These are phyloP conservation scores for Gloeopeniophorella convolvens DNA, from an alignment of 768 basidiomycete species.

Conservation along the genomic window DNA sequence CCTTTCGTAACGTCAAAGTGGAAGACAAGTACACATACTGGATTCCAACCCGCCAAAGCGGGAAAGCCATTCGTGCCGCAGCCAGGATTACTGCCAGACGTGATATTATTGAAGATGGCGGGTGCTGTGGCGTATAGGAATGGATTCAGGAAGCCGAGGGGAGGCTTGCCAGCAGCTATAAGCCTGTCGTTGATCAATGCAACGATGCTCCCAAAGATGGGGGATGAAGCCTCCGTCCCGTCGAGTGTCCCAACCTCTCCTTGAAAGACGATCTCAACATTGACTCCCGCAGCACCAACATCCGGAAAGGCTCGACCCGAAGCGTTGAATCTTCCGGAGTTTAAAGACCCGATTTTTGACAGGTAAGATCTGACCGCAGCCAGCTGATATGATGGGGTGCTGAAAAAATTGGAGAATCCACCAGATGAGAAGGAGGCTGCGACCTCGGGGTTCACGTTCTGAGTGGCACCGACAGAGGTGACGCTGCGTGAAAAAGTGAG, in stretches of 20 bases:
- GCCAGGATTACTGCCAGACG: too few species aligned
- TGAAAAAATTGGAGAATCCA: constrained; percentile 29
- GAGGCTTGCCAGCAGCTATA: constrained; percentile 21
- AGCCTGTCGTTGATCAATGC: constrained; percentile 31
- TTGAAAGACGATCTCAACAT: constrained; percentile 22
- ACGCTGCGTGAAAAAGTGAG: constrained; percentile 13
- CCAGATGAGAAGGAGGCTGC: constrained; percentile 25
- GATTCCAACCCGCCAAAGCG: constrained; percentile 15
- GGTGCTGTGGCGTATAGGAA: too few species aligned
- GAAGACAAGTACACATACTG: constrained; percentile 1
- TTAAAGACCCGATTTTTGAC: constrained; percentile 25
- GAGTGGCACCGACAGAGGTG: constrained; percentile 25
- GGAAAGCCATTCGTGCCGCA: constrained; percentile 18
- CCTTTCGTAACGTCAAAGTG: neutral
- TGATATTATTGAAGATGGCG: too few species aligned
- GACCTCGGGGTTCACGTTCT: constrained; percentile 22
- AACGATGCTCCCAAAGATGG: constrained; percentile 30
- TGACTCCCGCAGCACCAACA: constrained; percentile 35
- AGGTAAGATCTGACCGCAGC: constrained; percentile 34
- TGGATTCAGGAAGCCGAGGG: too few species aligned
- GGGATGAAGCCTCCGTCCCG: constrained; percentile 31
- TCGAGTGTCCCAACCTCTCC: constrained; percentile 12
- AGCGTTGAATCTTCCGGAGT: constrained; percentile 27
- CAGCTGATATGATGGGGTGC: constrained; percentile 32
- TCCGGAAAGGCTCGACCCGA: constrained; percentile 44